phyloP scores from a whole-genome alignment of 2,329 filamentous ascomycete genomes.

The Venturia nashicola region DNA sequence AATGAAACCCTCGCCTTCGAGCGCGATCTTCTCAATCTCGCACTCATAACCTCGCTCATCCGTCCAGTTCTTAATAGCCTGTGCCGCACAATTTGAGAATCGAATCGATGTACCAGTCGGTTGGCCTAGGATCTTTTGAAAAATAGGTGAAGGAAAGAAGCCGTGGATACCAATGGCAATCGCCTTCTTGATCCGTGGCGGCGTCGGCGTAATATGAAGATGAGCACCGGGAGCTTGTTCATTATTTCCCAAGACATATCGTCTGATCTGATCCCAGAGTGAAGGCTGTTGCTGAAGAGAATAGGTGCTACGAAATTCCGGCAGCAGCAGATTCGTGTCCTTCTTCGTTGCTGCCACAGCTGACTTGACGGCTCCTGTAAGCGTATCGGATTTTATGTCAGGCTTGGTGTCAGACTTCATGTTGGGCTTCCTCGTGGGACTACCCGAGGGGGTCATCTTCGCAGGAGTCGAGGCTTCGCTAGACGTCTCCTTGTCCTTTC shows the following conservation, averaged over 20 bases:
- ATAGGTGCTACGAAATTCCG: conserved; percentile 59
- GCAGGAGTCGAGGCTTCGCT: conserved; percentile 11
- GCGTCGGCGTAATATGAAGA: conserved; percentile 56
- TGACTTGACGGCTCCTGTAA: not conserved
- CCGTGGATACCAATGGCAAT: conserved; percentile 92
- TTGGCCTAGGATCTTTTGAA: conserved; percentile 86
- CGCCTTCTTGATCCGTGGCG: conserved; percentile 67
- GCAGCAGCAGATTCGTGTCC: conserved; percentile 53
- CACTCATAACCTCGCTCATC: conserved; percentile 59
- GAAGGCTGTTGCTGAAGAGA: conserved; percentile 31
- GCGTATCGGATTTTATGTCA: not conserved
- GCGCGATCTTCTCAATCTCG: conserved; percentile 83
- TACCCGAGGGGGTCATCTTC: conserved; percentile 12
- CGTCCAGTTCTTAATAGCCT: conserved; percentile 74
- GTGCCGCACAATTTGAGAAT: conserved; percentile 78
- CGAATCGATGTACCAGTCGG: conserved; percentile 91
- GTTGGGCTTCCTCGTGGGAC: conserved; percentile 10
- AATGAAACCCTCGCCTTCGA: conserved; percentile 92
- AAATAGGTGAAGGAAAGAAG: conserved; percentile 74
- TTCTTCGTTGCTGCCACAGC: conserved; percentile 15
- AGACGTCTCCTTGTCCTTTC: conserved; percentile 13
- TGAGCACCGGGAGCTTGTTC: conserved; percentile 49
- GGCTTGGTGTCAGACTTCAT: not conserved
- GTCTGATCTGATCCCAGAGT: conserved; percentile 31
- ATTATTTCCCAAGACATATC: conserved; percentile 33